Conservation (phyloP, 495 filamentous ascomycete genomes). For the Neurospora terricola region DNA sequence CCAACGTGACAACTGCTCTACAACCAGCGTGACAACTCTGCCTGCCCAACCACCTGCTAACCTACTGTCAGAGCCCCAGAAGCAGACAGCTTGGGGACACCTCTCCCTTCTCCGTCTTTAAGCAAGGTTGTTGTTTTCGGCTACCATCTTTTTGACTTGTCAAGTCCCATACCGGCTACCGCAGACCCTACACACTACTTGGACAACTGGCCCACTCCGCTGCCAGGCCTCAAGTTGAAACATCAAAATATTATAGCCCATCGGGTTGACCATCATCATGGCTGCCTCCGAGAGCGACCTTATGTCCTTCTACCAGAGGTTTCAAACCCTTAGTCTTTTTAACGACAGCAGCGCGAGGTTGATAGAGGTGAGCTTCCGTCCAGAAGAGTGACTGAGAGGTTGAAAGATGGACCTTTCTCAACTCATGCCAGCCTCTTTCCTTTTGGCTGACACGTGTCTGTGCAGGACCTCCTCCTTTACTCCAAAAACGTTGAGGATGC, state of each 20-base stretch:
- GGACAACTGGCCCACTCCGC: neutral
- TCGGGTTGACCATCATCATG: neutral
- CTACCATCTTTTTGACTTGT: neutral
- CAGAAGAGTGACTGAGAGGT: neutral
- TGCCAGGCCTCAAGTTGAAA: neutral
- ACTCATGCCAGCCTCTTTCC: neutral
- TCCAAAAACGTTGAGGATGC: conserved; percentile 22
- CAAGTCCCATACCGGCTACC: neutral
- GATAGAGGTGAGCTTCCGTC: conserved; percentile 21
- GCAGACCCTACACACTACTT: neutral
- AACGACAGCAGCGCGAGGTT: conserved; percentile 27
- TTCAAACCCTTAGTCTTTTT: conserved; percentile 24
- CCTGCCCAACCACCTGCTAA: neutral
- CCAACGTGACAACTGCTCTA: neutral
- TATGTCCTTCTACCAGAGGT: conserved; percentile 34
- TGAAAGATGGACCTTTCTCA: neutral
- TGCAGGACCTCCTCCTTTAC: conserved; percentile 36
- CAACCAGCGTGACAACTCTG: neutral
- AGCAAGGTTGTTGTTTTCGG: neutral
- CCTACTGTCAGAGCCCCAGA: neutral
- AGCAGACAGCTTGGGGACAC: neutral
- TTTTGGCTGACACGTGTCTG: neutral
- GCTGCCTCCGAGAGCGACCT: conserved; percentile 6
- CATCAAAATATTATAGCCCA: neutral
- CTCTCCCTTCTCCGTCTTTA: neutral